Percentiles rank a stretch among this genome's conserved stretches.
These are phyloP conservation scores for Lachancea meyersii DNA, from an alignment of 805 yeast species.

Conservation along the genomic window DNA sequence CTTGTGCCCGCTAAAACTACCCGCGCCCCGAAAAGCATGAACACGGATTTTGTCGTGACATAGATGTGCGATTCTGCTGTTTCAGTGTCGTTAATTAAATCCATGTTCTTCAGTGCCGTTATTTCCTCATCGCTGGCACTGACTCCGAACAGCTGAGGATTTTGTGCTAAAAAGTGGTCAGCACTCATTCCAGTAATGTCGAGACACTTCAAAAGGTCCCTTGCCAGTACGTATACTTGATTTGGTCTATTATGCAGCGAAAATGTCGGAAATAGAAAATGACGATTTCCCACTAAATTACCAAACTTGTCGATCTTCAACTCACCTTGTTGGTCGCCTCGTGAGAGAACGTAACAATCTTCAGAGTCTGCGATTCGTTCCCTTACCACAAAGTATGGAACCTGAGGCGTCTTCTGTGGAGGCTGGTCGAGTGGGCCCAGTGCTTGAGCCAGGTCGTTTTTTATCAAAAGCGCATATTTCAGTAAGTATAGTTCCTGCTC, in stretches of 20 bases:
- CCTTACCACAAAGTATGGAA: slow-evolving; percentile 9
- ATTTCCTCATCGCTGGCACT: slow-evolving; percentile 35
- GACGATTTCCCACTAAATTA: slow-evolving; percentile 34
- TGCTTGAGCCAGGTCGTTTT: slow-evolving; percentile 10
- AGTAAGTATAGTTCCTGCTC: slow-evolving; percentile 23
- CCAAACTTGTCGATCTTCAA: slow-evolving; percentile 39
- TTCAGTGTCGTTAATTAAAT: slow-evolving; percentile 25
- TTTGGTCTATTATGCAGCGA: slow-evolving; percentile 36
- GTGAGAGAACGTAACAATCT: slow-evolving; percentile 16
- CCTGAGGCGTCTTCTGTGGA: slow-evolving; percentile 12
- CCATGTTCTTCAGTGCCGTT: slow-evolving; percentile 32
- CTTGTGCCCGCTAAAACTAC: slow-evolving; percentile 42
- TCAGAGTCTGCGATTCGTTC: slow-evolving; percentile 18
- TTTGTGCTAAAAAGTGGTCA: slow-evolving; percentile 38
- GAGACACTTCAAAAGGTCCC: slow-evolving; percentile 23
- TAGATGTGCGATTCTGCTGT: slow-evolving; percentile 21
- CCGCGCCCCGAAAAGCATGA: slow-evolving; percentile 46
- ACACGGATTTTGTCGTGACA: slow-evolving; percentile 42
- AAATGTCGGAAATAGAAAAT: slow-evolving; percentile 37
- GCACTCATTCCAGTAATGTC: slow-evolving; percentile 48
- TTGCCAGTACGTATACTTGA: slow-evolving; percentile 17
- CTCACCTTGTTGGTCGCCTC: slow-evolving; percentile 42
- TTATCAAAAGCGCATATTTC: slow-evolving; percentile 19
- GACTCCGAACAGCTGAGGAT: slow-evolving; percentile 35
- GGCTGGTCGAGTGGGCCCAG: slow-evolving; percentile 18